These are phyloP conservation scores for Epichloe gansuensis DNA, from an alignment of 2,329 filamentous ascomycete species.

Conservation along the genomic window DNA sequence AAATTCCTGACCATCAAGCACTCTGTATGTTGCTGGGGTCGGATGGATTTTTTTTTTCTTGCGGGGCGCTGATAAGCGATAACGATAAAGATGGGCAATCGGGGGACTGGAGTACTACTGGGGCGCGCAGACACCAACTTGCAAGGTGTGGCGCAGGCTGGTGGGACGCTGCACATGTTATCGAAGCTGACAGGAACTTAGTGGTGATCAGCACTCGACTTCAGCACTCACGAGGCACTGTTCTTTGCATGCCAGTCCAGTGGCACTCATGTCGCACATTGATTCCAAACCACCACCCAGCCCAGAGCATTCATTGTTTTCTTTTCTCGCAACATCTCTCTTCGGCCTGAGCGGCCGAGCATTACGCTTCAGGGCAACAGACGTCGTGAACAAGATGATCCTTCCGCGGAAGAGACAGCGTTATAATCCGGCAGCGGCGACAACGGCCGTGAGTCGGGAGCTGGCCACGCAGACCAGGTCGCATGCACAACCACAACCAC, in stretches of 20 bases:
- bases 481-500: background rate
- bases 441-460: constrained; percentile 9
- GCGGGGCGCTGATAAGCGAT: constrained; percentile 19
- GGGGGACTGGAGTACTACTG: no score
- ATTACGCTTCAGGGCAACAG: background rate
- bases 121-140: background rate
- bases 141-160: constrained; percentile 4
- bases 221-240: background rate
- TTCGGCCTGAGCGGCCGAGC: no score
- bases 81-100: constrained; percentile 1
- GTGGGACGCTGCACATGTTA: background rate
- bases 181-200: no score
- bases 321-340: background rate
- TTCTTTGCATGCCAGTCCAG: background rate
- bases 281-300: background rate
- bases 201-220: background rate
- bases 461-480: constrained; percentile 7
- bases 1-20: constrained; percentile 11
- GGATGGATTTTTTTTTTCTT: constrained; percentile 5
- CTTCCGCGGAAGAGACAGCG: constrained; percentile 22
- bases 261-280: background rate
- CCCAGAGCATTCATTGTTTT: background rate
- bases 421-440: constrained; percentile 15
- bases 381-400: constrained; percentile 14
- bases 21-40: background rate